phyloP scores from a whole-genome alignment of 805 yeast genomes.

The Dipodascus albidus region DNA sequence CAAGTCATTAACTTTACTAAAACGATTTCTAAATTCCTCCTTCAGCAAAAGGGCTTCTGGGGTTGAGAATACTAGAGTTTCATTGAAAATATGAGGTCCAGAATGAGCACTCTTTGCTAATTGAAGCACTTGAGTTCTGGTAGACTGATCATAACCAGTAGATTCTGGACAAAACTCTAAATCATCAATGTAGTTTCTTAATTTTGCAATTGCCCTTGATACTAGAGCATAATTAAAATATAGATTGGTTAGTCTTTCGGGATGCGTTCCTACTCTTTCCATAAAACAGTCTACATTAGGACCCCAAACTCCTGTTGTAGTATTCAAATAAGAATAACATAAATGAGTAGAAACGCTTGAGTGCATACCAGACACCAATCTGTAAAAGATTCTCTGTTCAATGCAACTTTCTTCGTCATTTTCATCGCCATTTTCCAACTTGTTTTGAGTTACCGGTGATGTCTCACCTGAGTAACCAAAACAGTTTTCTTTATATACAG shows the following conservation, averaged over 20 bases:
- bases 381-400: constrained; percentile 81
- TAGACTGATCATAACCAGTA: constrained; percentile 32
- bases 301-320: constrained; percentile 65
- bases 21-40: constrained; percentile 75
- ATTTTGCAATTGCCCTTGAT: constrained; percentile 66
- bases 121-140: constrained; percentile 32
- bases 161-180: constrained; percentile 37
- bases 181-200: constrained; percentile 39
- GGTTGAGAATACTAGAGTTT: constrained; percentile 33
- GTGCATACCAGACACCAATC: constrained; percentile 86
- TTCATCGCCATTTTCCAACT: background rate
- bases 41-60: constrained; percentile 42
- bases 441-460: constrained; percentile 1
- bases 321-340: constrained; percentile 68
- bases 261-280: constrained; percentile 80
- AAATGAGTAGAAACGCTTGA: constrained; percentile 91
- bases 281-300: constrained; percentile 76
- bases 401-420: constrained; percentile 42
- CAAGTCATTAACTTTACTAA: constrained; percentile 78
- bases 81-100: constrained; percentile 34
- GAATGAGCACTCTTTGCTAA: constrained; percentile 24
- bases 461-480: constrained; percentile 38
- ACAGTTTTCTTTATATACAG: constrained; percentile 86
- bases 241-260: constrained; percentile 79
- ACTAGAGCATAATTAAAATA: constrained; percentile 89